Conservation (phyloP, 768 basidiomycete species). For the Boletales sp. region DNA sequence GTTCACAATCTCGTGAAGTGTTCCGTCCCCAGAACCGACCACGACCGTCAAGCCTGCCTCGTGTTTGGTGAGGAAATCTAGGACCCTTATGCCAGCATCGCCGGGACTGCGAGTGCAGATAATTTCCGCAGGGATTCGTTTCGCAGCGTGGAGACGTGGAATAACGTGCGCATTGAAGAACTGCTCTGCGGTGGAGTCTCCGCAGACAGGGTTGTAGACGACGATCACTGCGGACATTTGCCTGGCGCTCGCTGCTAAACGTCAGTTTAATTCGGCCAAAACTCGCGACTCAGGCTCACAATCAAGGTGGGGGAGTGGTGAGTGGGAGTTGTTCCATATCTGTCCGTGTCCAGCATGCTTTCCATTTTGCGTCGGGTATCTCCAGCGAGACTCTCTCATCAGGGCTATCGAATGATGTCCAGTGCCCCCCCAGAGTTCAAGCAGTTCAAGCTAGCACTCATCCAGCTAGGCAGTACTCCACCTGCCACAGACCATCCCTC, state of each 20-base stretch:
- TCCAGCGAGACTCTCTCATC: neutral
- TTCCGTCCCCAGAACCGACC: slow-evolving; percentile 87
- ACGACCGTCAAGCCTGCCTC: slow-evolving; percentile 43
- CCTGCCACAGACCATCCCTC: slow-evolving; percentile 19
- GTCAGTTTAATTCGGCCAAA: slow-evolving; percentile 1
- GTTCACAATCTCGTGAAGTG: slow-evolving; percentile 84
- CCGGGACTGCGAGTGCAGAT: slow-evolving; percentile 49
- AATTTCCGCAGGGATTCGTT: slow-evolving; percentile 32
- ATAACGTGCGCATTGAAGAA: slow-evolving; percentile 62
- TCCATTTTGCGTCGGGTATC: slow-evolving; percentile 11
- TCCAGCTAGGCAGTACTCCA: slow-evolving; percentile 78
- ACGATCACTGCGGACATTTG: slow-evolving; percentile 51
- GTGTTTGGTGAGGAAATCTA: slow-evolving; percentile 36
- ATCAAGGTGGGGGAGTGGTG: no score
- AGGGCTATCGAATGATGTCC: slow-evolving; percentile 22
- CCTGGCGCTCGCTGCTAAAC: no score
- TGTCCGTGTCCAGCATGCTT: slow-evolving; percentile 9
- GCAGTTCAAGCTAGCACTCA: slow-evolving; percentile 80
- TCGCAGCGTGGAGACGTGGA: slow-evolving; percentile 49
- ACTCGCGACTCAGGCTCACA: slow-evolving; percentile 4
- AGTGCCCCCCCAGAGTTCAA: slow-evolving; percentile 44
- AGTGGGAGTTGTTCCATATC: neutral
- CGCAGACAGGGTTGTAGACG: slow-evolving; percentile 76
- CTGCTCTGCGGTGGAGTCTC: slow-evolving; percentile 50
- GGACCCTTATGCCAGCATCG: slow-evolving; percentile 51